Base-by-base conservation (phyloP, 2,329 filamentous ascomycete species). In the Aquanectria penicillioides region DNA sequence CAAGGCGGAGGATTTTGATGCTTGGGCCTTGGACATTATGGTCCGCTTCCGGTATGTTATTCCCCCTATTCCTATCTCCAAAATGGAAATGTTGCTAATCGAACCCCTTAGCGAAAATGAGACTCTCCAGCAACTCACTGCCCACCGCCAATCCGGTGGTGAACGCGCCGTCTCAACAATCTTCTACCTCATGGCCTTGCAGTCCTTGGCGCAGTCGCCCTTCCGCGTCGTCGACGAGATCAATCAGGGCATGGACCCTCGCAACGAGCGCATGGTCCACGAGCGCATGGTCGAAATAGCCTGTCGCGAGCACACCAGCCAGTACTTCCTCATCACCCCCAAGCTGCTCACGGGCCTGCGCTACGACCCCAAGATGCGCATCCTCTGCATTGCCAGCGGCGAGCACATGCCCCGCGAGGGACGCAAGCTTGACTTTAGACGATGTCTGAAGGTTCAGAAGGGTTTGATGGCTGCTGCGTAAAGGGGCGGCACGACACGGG, bases 151-250 rank as follows among this genome's bases (percentile, higher is more conserved):
- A 75, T 98, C 94, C 2, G 95, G 95, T 69, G 95, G 95, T 64
- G 95, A 99, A 79, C 90, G 95, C 59, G 93, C 95, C 20, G 94
- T 99, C 18, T 97, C 93, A 18, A 99, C 95, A 12, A 97, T 98
- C 72, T 99, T 98, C 83, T 99, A 96, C 79, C 92, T 99, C 55
- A 98, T 99, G 94, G 93, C 95, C 5, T 86, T 99, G 22, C 95
- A 99, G 75, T 92, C 92, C 46, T 89, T 99, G 70, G 94, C 95
- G 13, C 91, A 93, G 70, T 93, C 94, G 4, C 95, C 95, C 1
- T 99, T 99, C 85, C 93, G 95, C 49, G 94, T 99, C 46, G 95
- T 99, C 58, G 95, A 99, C 77, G 95, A 99, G 80, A 99, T 99
- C 83, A 99, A 99, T 73, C 95, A 99, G 78, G 95, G 95, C 66